phyloP scores from a whole-genome alignment of 2,329 filamentous ascomycete genomes.

The Diaporthe citriasiana region DNA sequence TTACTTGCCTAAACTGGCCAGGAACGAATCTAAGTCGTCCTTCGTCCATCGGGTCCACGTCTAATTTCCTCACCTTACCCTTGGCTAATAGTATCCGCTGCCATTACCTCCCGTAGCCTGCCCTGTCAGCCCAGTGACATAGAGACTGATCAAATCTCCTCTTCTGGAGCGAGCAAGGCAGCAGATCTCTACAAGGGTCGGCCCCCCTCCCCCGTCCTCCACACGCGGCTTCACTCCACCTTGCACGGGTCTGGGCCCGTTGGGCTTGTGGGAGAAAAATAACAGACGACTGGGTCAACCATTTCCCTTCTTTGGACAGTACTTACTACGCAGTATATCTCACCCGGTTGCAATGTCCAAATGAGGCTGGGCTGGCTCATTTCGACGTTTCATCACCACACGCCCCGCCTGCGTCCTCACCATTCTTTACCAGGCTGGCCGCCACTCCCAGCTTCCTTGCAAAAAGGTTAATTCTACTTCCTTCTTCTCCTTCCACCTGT shows the following conservation, averaged over 20 bases:
- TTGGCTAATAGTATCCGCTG: constrained; percentile 42
- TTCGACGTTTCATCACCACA: constrained; percentile 58
- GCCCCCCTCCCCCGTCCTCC: constrained; percentile 35
- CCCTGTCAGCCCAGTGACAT: constrained; percentile 31
- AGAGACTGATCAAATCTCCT: constrained; percentile 39
- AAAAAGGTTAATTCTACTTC: constrained; percentile 55
- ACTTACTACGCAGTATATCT: constrained; percentile 45
- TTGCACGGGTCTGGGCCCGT: constrained; percentile 41
- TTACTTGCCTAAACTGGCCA: constrained; percentile 57
- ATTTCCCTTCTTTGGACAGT: constrained; percentile 48
- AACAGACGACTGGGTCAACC: constrained; percentile 46
- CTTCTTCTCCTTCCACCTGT: constrained; percentile 43
- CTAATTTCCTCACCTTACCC: constrained; percentile 48
- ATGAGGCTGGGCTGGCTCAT: constrained; percentile 61
- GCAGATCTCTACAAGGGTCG: constrained; percentile 40
- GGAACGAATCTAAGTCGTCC: constrained; percentile 48
- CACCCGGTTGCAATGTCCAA: constrained; percentile 56
- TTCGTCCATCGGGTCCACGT: constrained; percentile 47
- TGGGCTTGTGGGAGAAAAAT: constrained; percentile 35
- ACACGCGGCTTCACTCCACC: constrained; percentile 41
- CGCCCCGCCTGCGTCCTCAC: constrained; percentile 57
- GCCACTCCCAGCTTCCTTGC: constrained; percentile 60
- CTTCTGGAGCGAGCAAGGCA: constrained; percentile 33
- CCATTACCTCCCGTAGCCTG: constrained; percentile 34
- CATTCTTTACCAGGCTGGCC: constrained; percentile 60